Conservation (phyloP, 352 stramenopile species). For the Pythium rhizo-oryzae region DNA sequence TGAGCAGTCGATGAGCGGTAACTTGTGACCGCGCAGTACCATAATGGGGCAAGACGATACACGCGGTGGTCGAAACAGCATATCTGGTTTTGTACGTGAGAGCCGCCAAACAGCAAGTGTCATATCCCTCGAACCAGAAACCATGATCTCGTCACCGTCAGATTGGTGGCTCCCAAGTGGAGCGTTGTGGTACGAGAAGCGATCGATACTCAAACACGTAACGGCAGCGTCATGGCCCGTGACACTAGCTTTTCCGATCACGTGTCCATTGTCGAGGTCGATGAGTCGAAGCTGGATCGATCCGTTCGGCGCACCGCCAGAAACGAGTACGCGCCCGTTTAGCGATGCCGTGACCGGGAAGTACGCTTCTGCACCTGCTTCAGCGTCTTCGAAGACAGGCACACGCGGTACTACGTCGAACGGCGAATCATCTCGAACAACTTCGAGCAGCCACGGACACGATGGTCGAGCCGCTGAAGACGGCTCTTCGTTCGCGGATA, state of each 20-base stretch:
- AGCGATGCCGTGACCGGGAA: constrained; percentile 72
- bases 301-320: constrained; percentile 69
- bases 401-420: constrained; percentile 84
- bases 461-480: constrained; percentile 13
- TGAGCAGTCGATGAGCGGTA: constrained; percentile 55
- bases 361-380: background rate
- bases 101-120: constrained; percentile 75
- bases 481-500: background rate
- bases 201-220: constrained; percentile 75
- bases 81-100: constrained; percentile 67
- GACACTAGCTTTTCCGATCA: constrained; percentile 82
- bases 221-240: constrained; percentile 69
- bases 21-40: constrained; percentile 61
- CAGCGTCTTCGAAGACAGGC: constrained; percentile 63
- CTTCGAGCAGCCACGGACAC: constrained; percentile 74
- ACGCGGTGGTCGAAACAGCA: constrained; percentile 73
- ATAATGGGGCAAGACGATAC: constrained; percentile 70
- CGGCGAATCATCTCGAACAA: constrained; percentile 67
- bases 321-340: constrained; percentile 75
- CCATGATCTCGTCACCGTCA: constrained; percentile 73
- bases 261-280: constrained; percentile 81
- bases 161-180: constrained; percentile 35
- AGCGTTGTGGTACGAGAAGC: constrained; percentile 45
- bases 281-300: constrained; percentile 77
- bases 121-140: constrained; percentile 73